Conservation (phyloP, 352 stramenopile species). For the Pythium sukuiense region DNA sequence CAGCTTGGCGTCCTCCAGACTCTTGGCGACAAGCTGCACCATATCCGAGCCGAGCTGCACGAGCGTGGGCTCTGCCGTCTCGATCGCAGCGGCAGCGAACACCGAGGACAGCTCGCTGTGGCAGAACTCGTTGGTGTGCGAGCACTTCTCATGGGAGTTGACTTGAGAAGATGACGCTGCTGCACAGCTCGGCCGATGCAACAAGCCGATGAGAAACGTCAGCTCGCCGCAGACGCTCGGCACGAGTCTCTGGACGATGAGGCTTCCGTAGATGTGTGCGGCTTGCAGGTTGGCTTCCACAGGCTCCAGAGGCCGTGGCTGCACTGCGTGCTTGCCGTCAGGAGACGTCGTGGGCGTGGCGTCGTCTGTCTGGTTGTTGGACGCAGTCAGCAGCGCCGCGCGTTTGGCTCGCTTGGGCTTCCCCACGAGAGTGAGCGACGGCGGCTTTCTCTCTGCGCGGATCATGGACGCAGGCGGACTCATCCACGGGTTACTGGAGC, state of each 20-base stretch:
- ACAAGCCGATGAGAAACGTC: constrained; percentile 25
- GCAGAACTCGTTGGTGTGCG: constrained; percentile 46
- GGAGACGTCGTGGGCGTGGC: background rate
- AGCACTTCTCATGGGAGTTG: background rate
- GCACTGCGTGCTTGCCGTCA: background rate
- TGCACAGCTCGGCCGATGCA: constrained; percentile 18
- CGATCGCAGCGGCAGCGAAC: constrained; percentile 44
- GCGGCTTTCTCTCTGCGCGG: background rate
- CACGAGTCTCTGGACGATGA: constrained; percentile 49
- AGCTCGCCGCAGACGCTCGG: constrained; percentile 47
- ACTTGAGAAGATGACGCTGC: background rate
- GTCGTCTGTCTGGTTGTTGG: constrained; percentile 1
- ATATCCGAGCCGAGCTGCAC: constrained; percentile 34
- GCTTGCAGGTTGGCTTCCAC: constrained; percentile 36
- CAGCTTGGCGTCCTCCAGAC: constrained; percentile 28
- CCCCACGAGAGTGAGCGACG: background rate
- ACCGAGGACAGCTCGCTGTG: constrained; percentile 33
- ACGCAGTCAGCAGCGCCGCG: background rate
- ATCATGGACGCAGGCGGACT: constrained; percentile 5
- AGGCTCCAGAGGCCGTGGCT: constrained; percentile 2
- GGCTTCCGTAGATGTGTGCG: constrained; percentile 50
- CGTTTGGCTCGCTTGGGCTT: constrained; percentile 11
- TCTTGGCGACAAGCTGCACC: constrained; percentile 30
- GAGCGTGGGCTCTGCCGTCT: constrained; percentile 39
- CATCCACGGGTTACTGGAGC: constrained; percentile 12